Evolutionary conservation across 2,329 filamentous ascomycete genomes (phyloP).

Genomic region (Colletotrichum higginsianum): DNA sequence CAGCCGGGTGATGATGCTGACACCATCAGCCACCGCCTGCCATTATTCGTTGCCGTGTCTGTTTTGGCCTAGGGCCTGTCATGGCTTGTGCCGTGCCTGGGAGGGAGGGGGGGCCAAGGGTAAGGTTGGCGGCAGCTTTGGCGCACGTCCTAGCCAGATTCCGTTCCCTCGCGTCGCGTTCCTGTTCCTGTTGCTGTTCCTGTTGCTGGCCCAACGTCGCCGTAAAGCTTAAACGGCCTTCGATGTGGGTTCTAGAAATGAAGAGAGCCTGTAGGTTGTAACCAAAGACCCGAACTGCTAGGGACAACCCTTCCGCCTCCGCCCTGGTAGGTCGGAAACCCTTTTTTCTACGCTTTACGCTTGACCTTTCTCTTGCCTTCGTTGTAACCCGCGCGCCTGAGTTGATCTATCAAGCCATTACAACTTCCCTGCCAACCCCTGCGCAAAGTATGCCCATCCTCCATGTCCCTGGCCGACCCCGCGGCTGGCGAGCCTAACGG

Average conservation of each 20-base stretch:
- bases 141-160: constrained; percentile 7
- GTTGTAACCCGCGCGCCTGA: too few species aligned
- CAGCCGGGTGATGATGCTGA: not conserved
- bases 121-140: not conserved
- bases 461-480: too few species aligned
- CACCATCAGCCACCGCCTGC: not conserved
- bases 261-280: not conserved
- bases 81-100: not conserved
- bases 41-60: not conserved
- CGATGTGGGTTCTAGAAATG: constrained; percentile 9
- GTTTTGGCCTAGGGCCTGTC: not conserved
- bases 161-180: not conserved
- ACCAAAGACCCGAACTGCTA: not conserved
- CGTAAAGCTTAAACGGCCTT: constrained; percentile 27
- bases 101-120: not conserved
- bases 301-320: constrained; percentile 1
- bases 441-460: not conserved
- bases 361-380: too few species aligned
- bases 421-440: not conserved
- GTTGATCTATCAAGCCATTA: not conserved
- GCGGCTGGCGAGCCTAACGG: not conserved
- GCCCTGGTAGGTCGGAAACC: too few species aligned
- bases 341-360: too few species aligned
- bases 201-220: not conserved
- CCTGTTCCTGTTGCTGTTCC: not conserved